Conservation (phyloP, 2,329 filamentous ascomycete genomes). For the Chaetomiaceae sp. region DNA sequence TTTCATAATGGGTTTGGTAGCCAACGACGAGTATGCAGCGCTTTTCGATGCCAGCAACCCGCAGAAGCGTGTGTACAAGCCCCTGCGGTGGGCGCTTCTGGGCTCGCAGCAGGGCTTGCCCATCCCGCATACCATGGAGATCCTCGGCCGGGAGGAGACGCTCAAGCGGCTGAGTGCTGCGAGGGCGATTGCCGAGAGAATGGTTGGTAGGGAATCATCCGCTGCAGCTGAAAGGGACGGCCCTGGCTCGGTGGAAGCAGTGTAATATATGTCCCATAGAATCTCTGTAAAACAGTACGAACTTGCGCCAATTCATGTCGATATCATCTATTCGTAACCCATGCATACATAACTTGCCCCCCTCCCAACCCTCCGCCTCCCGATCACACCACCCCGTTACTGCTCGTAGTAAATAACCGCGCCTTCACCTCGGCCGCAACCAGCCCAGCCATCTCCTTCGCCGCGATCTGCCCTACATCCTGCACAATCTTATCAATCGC, state of each 20-base stretch:
- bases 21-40: background rate
- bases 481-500: conserved; percentile 54
- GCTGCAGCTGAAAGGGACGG: background rate
- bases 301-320: conserved; percentile 2
- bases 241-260: too few species aligned
- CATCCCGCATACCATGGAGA: conserved; percentile 23
- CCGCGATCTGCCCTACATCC: conserved; percentile 55
- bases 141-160: conserved; percentile 28
- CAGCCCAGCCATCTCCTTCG: conserved; percentile 57
- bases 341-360: too few species aligned
- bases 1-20: background rate
- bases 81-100: conserved; percentile 29
- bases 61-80: conserved; percentile 20
- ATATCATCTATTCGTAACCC: conserved; percentile 8
- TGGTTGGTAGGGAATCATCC: background rate
- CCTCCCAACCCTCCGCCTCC: background rate
- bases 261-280: too few species aligned
- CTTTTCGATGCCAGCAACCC: background rate
- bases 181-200: background rate
- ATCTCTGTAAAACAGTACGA: too few species aligned
- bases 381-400: background rate
- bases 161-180: conserved; percentile 21
- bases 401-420: conserved; percentile 47
- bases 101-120: conserved; percentile 23
- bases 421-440: conserved; percentile 58